Evolutionary conservation across 345 rosid genomes (phyloP).

Genomic region (Crucihimalaya himalaica): DNA sequence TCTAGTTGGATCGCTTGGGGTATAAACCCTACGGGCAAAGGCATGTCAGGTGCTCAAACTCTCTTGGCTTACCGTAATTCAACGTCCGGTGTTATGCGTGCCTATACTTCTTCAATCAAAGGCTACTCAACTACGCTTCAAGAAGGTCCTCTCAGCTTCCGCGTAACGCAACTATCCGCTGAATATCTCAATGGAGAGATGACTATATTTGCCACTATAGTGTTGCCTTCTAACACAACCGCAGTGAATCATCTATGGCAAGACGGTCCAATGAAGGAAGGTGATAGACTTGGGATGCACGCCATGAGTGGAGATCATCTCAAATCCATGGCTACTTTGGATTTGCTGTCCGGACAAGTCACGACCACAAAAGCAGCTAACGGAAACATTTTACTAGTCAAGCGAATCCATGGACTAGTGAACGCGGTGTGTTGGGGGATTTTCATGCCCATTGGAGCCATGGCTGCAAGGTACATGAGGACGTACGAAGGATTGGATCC

Average conservation of each 20-base stretch:
- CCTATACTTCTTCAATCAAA: conserved; percentile 56
- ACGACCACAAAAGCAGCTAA: background rate
- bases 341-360: conserved; percentile 59
- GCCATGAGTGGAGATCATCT: conserved; percentile 52
- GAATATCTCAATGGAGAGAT: conserved; percentile 48
- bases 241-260: conserved; percentile 77
- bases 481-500: conserved; percentile 54
- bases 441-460: conserved; percentile 64
- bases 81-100: conserved; percentile 50
- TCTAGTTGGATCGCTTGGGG: conserved; percentile 63
- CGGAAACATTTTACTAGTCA: conserved; percentile 25
- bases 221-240: conserved; percentile 38
- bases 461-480: conserved; percentile 73
- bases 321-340: conserved; percentile 58
- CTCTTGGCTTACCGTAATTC: conserved; percentile 59
- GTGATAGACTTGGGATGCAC: conserved; percentile 46
- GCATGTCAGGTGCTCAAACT: conserved; percentile 54
- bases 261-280: conserved; percentile 54
- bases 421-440: conserved; percentile 78
- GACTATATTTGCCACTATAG: conserved; percentile 59
- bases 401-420: conserved; percentile 66
- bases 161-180: conserved; percentile 52
- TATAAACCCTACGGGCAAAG: conserved; percentile 43
- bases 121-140: conserved; percentile 45
- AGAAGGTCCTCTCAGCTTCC: conserved; percentile 56